Evolutionary conservation across 352 stramenopile genomes (phyloP).

Genomic region (Globisporangium perplexum): DNA sequence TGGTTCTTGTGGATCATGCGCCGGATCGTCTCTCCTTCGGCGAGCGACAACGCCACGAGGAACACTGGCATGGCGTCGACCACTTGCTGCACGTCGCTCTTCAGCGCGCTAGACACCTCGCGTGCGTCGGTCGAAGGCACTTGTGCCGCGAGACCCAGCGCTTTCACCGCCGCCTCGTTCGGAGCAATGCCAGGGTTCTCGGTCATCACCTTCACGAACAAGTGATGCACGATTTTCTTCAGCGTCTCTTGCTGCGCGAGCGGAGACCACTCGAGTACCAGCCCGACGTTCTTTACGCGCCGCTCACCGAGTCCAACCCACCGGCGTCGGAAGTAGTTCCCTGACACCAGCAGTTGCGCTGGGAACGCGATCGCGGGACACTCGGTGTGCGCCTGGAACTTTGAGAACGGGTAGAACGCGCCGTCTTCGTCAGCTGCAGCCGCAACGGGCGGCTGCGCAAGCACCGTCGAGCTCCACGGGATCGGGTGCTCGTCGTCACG

Average conservation of each 20-base stretch:
- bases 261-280: constrained; percentile 87
- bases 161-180: constrained; percentile 72
- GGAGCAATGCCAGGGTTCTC: constrained; percentile 29
- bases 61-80: constrained; percentile 60
- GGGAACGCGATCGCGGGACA: constrained; percentile 76
- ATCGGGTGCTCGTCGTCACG: constrained; percentile 87
- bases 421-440: constrained; percentile 21
- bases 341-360: constrained; percentile 62
- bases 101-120: constrained; percentile 24
- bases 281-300: constrained; percentile 84
- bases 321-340: constrained; percentile 84
- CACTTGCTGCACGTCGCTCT: constrained; percentile 29
- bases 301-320: constrained; percentile 87
- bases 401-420: constrained; percentile 72
- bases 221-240: constrained; percentile 53
- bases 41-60: constrained; percentile 94
- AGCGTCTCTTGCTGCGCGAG: constrained; percentile 67
- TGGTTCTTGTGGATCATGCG: constrained; percentile 93
- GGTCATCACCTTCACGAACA: constrained; percentile 52
- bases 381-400: constrained; percentile 72
- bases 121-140: constrained; percentile 15
- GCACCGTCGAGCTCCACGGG: constrained; percentile 57
- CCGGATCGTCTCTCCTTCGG: constrained; percentile 96
- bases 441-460: constrained; percentile 16
- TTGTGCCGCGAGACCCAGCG: constrained; percentile 21